Evolutionary conservation across 139 green algal species (phyloP), one percentile per base, ranked within the genome.

Genomic region (Chlorokybus atmophyticus): DNA sequence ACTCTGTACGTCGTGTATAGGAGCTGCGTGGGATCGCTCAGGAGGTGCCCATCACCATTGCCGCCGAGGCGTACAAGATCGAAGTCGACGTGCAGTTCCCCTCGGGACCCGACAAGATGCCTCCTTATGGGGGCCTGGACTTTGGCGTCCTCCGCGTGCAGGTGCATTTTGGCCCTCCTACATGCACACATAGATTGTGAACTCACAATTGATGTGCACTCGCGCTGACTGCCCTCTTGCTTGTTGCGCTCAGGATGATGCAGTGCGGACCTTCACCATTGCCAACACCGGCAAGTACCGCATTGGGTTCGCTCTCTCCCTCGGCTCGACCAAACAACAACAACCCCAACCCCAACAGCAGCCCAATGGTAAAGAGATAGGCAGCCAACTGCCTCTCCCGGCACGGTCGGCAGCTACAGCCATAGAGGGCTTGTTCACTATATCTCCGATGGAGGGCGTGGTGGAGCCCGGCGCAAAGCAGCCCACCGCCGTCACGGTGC

Each of bases 211-310:
- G n/a, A n/a, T n/a, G n/a, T n/a, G n/a, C n/a, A n/a, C n/a, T n/a
- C n/a, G n/a, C n/a, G n/a, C n/a, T n/a, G n/a, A n/a, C n/a, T n/a
- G n/a, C n/a, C n/a, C n/a, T n/a, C n/a, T n/a, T n/a, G n/a, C n/a
- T n/a, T n/a, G n/a, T n/a, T n/a, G n/a, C n/a, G n/a, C n/a, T n/a
- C n/a, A n/a, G 29, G 74, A 87, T 51, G 52, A 61, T 6, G 63
- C 48, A 1, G 23, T 38, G 5, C 70, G 70, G 57, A 55, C 55
- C 19, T 35, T 87, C 25, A 53, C 41, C n/a, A 38, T 90, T 24
- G 60, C 57, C 31, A 90, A 90, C 72, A 80, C 53, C 0, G 83
- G 79, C 31, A 88, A 87, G 60, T 90, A 88, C 59, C 38, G 61
- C 7, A 70, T 87, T 21, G 60, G 39, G 2, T 90, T 73, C 74